These are phyloP conservation scores for Tricholoma hemisulphureum DNA, from an alignment of 768 basidiomycete genomes.

Conservation along the genomic window DNA sequence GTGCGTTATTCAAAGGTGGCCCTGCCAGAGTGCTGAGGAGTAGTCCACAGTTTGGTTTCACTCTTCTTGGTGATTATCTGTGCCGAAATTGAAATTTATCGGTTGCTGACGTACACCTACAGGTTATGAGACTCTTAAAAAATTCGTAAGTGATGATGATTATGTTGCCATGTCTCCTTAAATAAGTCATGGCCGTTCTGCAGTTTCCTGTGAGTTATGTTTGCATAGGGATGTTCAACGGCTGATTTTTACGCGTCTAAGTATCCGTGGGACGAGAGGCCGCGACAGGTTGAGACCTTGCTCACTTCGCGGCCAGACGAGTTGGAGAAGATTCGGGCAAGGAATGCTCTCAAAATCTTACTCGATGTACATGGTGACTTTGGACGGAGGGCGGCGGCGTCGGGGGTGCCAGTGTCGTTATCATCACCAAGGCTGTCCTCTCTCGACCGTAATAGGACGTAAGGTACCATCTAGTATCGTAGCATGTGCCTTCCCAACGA, in stretches of 20 bases:
- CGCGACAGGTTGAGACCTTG: slow-evolving; percentile 64
- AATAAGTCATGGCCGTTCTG: slow-evolving; percentile 9
- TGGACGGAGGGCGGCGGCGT: slow-evolving; percentile 54
- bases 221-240: slow-evolving; percentile 15
- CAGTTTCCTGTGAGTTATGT: slow-evolving; percentile 47
- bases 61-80: slow-evolving; percentile 56
- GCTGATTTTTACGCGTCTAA: slow-evolving; percentile 33
- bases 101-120: slow-evolving; percentile 14
- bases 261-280: slow-evolving; percentile 82
- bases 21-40: slow-evolving; percentile 83
- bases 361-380: slow-evolving; percentile 91
- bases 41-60: slow-evolving; percentile 94
- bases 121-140: slow-evolving; percentile 50
- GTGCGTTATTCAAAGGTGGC: slow-evolving; percentile 89
- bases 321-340: slow-evolving; percentile 82
- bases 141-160: slow-evolving; percentile 33
- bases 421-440: slow-evolving; percentile 39
- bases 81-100: neutral
- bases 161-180: slow-evolving; percentile 5
- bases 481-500: slow-evolving; percentile 16
- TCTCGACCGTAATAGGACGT: slow-evolving; percentile 25
- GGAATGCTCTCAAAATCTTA: slow-evolving; percentile 92
- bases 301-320: slow-evolving; percentile 76
- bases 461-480: slow-evolving; percentile 9
- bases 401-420: slow-evolving; percentile 39